These are phyloP conservation scores for Ceratobasidium theobromae DNA, from an alignment of 1,284 basidiomycete genomes.

Conservation along the genomic window DNA sequence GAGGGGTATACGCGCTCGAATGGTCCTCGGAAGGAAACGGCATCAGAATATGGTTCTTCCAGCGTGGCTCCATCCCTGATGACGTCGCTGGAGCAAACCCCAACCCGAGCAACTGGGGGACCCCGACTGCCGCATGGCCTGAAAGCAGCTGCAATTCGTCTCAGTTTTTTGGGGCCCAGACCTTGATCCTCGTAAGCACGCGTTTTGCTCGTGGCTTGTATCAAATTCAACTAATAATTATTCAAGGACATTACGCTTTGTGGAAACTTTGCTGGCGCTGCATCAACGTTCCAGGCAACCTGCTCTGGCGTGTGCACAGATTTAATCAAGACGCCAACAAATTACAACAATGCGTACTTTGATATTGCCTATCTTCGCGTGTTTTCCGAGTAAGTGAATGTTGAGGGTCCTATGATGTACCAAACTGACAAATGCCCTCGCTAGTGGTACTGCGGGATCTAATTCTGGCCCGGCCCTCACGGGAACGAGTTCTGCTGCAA, in stretches of 20 bases:
- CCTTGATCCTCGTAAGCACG: slow-evolving; percentile 28
- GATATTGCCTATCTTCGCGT: slow-evolving; percentile 36
- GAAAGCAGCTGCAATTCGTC: slow-evolving; percentile 26
- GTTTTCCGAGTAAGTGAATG: slow-evolving; percentile 33
- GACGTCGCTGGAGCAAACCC: slow-evolving; percentile 15
- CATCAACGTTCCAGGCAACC: slow-evolving; percentile 33
- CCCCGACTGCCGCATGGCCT: slow-evolving; percentile 34
- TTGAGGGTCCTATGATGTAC: neutral
- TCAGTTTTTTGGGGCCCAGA: slow-evolving; percentile 32
- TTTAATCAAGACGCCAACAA: slow-evolving; percentile 34
- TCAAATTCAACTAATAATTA: neutral
- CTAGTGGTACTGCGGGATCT: slow-evolving; percentile 13
- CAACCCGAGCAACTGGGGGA: slow-evolving; percentile 32
- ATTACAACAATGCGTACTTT: slow-evolving; percentile 38
- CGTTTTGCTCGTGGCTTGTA: neutral
- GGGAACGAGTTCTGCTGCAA: neutral
- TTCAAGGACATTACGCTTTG: slow-evolving; percentile 37
- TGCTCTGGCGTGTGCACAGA: slow-evolving; percentile 37
- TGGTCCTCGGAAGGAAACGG: slow-evolving; percentile 35
- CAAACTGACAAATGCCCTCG: neutral
- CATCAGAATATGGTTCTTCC: slow-evolving; percentile 32
- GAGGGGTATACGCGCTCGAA: slow-evolving; percentile 37
- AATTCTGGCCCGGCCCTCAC: slow-evolving; percentile 20
- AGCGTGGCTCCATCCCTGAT: slow-evolving; percentile 15
- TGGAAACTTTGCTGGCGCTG: slow-evolving; percentile 36